A percentile compares a stretch with the other conserved stretches of the same genome.
Conservation (phyloP, 306 rosid genomes). For the Rosa multiflora region DNA sequence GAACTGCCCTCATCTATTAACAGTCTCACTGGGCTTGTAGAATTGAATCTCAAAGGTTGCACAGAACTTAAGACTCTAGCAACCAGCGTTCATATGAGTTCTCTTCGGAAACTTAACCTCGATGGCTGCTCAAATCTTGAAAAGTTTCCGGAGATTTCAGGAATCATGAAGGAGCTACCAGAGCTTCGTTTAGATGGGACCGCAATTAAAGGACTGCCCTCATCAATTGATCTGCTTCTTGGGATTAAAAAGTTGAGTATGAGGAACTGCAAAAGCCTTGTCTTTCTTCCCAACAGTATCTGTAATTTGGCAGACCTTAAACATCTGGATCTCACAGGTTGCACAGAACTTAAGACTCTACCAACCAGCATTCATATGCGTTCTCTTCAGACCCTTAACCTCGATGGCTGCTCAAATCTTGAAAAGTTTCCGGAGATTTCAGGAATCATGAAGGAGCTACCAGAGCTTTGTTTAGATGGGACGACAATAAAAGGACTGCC, state of each 20-base stretch:
- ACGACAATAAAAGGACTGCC: not conserved
- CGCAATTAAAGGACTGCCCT: not conserved
- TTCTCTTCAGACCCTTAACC: not conserved
- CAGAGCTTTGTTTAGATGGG: not conserved
- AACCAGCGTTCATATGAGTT: not conserved
- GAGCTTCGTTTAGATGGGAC: not conserved
- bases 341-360: not conserved
- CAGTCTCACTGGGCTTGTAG: no score
- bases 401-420: not conserved
- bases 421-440: conserved; percentile 13
- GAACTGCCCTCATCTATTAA: no score
- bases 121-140: not conserved
- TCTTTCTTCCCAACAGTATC: no score
- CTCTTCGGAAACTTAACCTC: not conserved
- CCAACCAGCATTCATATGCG: not conserved
- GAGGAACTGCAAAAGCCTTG: no score
- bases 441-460: conserved; percentile 10
- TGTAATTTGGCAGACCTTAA: no score
- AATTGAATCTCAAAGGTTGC: no score
- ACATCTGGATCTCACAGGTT: no score
- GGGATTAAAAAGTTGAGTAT: no score
- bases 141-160: conserved; percentile 14
- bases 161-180: conserved; percentile 9
- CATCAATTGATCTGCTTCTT: not conserved
- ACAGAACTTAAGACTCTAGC: not conserved